These are phyloP conservation scores for Ailanthus altissimus DNA, from an alignment of 345 rosid species.

Conservation along the genomic window DNA sequence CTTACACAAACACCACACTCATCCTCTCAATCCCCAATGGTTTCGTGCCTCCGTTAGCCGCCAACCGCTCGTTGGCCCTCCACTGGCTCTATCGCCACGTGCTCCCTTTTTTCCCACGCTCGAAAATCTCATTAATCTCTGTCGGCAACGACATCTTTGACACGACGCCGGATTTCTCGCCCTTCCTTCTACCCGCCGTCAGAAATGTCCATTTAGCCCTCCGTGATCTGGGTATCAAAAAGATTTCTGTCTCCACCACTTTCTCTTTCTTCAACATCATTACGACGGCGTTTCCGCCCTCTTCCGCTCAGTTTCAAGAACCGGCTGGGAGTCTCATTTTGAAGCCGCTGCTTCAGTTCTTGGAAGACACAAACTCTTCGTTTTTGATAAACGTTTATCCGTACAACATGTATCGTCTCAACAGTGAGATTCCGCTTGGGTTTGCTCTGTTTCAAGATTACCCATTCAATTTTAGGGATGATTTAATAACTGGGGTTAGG, in stretches of 20 bases:
- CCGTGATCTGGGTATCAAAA: constrained; percentile 60
- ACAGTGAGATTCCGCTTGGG: constrained; percentile 72
- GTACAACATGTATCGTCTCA: constrained; percentile 69
- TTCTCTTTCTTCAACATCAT: constrained; percentile 76
- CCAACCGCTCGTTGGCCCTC: constrained; percentile 70
- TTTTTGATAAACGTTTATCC: constrained; percentile 82
- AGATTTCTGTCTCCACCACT: constrained; percentile 70
- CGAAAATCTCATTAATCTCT: constrained; percentile 69
- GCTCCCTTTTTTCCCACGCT: constrained; percentile 80
- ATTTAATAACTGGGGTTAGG: constrained; percentile 70
- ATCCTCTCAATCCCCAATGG: constrained; percentile 83
- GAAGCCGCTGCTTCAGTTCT: constrained; percentile 71
- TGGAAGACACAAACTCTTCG: constrained; percentile 69
- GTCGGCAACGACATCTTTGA: constrained; percentile 73
- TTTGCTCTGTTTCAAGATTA: constrained; percentile 80
- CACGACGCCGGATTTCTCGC: constrained; percentile 39
- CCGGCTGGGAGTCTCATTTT: constrained; percentile 58
- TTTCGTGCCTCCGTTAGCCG: constrained; percentile 63
- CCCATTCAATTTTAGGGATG: constrained; percentile 79
- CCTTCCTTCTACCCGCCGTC: constrained; percentile 69
- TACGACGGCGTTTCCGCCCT: constrained; percentile 79
- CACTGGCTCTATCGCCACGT: constrained; percentile 75
- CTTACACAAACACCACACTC: constrained; percentile 76
- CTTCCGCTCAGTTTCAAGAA: constrained; percentile 67
- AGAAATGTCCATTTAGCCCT: constrained; percentile 57